Conservation (phyloP, 2,329 filamentous ascomycete genomes). For the Tolypocladium album region DNA sequence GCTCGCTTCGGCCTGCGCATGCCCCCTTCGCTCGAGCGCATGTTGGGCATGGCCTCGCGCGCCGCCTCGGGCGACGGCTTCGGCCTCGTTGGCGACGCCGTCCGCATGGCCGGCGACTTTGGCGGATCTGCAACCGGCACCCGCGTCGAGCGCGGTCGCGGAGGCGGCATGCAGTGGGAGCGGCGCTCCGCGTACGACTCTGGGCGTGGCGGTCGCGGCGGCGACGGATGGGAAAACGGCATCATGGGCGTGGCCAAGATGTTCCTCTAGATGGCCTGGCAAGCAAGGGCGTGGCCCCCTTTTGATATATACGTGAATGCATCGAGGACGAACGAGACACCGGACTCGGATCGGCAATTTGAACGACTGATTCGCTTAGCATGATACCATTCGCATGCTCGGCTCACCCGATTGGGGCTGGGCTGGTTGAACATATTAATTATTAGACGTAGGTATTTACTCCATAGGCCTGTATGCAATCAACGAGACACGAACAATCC, state of each 20-base stretch:
- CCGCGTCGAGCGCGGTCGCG: constrained; percentile 21
- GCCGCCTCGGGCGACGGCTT: constrained; percentile 34
- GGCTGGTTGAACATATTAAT: not conserved
- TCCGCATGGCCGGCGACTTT: constrained; percentile 37
- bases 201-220: constrained; percentile 12
- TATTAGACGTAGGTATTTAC: not conserved
- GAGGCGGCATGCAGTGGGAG: constrained; percentile 28
- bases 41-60: constrained; percentile 42
- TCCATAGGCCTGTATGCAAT: not conserved
- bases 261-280: constrained; percentile 13
- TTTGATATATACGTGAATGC: not conserved
- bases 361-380: not conserved
- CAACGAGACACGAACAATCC: not conserved
- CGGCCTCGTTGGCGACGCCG: constrained; percentile 43
- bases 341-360: not conserved
- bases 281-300: not conserved
- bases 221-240: constrained; percentile 21
- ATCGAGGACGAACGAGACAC: not conserved
- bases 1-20: constrained; percentile 69
- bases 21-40: constrained; percentile 50
- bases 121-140: constrained; percentile 9
- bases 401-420: not conserved
- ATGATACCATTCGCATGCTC: not conserved
- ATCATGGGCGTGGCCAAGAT: constrained; percentile 29
- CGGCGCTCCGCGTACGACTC: constrained; percentile 20